phyloP scores from a whole-genome alignment of 2,329 filamentous ascomycete genomes.

The Calonectria multiphialidica region DNA sequence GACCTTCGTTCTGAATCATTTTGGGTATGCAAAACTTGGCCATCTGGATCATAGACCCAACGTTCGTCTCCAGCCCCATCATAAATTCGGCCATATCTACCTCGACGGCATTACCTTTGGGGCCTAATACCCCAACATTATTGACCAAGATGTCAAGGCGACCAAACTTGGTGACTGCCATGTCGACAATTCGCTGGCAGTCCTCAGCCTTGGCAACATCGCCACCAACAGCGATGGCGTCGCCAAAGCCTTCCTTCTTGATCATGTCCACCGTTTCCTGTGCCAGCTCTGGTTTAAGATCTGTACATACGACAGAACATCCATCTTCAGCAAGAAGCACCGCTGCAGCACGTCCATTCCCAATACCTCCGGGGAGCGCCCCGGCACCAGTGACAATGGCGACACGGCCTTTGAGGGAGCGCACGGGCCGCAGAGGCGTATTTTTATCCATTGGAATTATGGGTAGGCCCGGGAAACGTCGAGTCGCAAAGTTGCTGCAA shows the following conservation, averaged over 20 bases:
- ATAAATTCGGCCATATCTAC: conserved; percentile 71
- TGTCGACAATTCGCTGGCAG: conserved; percentile 58
- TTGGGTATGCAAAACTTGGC: conserved; percentile 70
- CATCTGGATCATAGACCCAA: conserved; percentile 76
- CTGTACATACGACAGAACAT: conserved; percentile 69
- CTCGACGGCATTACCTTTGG: conserved; percentile 69
- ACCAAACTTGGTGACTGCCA: conserved; percentile 62
- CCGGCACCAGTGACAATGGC: conserved; percentile 73
- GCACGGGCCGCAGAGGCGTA: neutral
- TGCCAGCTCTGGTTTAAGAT: conserved; percentile 63
- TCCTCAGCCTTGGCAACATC: conserved; percentile 68
- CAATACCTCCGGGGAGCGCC: conserved; percentile 67
- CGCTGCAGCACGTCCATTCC: conserved; percentile 69
- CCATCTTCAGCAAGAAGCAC: conserved; percentile 71
- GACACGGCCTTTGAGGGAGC: conserved; percentile 47
- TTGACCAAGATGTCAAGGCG: conserved; percentile 74
- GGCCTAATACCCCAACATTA: conserved; percentile 72
- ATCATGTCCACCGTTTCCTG: conserved; percentile 67
- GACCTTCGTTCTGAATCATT: conserved; percentile 66
- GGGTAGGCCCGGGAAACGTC: neutral
- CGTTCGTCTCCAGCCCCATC: conserved; percentile 69
- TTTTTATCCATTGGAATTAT: neutral
- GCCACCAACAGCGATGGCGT: conserved; percentile 57
- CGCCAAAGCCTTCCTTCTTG: conserved; percentile 50
- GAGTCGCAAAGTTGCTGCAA: no score